Evolutionary conservation across 495 filamentous ascomycete genomes (phyloP).

Genomic region (Trichoderma asperelloides): DNA sequence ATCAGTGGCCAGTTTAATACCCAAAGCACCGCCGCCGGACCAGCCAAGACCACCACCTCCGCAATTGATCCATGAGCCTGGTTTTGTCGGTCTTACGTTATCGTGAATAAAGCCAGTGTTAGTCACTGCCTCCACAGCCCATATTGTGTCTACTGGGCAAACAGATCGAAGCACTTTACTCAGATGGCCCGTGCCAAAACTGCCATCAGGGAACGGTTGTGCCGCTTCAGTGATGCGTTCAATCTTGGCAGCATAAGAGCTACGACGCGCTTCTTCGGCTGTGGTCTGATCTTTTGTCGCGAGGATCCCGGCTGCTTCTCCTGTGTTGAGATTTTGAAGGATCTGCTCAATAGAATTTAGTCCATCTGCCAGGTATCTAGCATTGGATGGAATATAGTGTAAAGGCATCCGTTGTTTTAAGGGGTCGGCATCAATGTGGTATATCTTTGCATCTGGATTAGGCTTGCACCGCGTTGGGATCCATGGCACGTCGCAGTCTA

Average conservation of each 20-base stretch:
- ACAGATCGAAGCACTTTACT: slow-evolving; percentile 13
- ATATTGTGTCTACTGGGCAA: slow-evolving; percentile 63
- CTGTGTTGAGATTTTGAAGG: slow-evolving; percentile 19
- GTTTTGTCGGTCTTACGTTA: slow-evolving; percentile 16
- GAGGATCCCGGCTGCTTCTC: background rate
- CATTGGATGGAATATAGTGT: slow-evolving; percentile 62
- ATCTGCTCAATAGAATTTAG: slow-evolving; percentile 60
- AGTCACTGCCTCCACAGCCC: slow-evolving; percentile 40
- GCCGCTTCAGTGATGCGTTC: background rate
- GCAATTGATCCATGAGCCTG: slow-evolving; percentile 21
- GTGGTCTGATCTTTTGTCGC: background rate
- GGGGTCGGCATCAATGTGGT: slow-evolving; percentile 25
- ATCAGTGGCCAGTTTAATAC: slow-evolving; percentile 21
- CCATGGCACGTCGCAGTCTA: slow-evolving; percentile 28
- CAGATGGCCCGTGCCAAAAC: slow-evolving; percentile 9
- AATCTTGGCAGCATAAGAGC: background rate
- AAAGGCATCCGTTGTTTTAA: slow-evolving; percentile 47
- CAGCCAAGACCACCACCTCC: slow-evolving; percentile 25
- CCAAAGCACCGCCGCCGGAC: slow-evolving; percentile 23
- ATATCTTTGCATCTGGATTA: slow-evolving; percentile 16
- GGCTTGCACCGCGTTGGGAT: slow-evolving; percentile 19
- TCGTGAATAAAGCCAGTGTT: slow-evolving; percentile 21
- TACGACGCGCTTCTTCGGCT: background rate
- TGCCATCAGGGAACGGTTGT: background rate
- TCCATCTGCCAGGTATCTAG: slow-evolving; percentile 62